Percentiles rank a stretch among this genome's conserved stretches.
phyloP scores from a whole-genome alignment of 2,329 filamentous ascomycete genomes.

The Drechslerella dactyloides region DNA sequence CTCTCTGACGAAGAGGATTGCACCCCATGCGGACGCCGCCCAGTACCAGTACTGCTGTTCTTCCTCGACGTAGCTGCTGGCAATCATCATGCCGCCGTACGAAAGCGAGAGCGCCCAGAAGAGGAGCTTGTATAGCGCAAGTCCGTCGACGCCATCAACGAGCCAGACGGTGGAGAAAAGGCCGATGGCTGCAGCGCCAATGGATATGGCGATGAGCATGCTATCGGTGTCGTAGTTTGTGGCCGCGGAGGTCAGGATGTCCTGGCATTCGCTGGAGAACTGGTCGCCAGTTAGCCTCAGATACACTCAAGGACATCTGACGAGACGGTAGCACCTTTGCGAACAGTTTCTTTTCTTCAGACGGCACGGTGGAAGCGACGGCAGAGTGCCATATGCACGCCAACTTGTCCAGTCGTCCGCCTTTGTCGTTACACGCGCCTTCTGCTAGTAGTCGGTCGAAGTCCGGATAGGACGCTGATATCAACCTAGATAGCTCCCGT shows the following conservation, averaged over 20 bases:
- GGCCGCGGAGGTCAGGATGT: conserved; percentile 82
- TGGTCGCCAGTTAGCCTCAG: conserved; percentile 50
- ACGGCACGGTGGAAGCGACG: conserved; percentile 1
- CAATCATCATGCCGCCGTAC: conserved; percentile 93
- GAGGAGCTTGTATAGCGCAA: conserved; percentile 30
- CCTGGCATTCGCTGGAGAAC: conserved; percentile 76
- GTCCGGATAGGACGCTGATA: conserved; percentile 73
- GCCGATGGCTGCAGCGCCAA: conserved; percentile 58
- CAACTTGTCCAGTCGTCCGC: conserved; percentile 64
- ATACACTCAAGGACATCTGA: neutral
- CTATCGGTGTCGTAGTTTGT: conserved; percentile 84
- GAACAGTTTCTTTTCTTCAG: conserved; percentile 38
- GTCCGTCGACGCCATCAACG: conserved; percentile 25
- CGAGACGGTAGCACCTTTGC: conserved; percentile 9
- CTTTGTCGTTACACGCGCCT: conserved; percentile 40
- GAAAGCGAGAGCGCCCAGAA: conserved; percentile 59
- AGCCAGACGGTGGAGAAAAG: conserved; percentile 33
- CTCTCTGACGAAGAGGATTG: conserved; percentile 63
- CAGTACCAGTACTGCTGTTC: conserved; percentile 99
- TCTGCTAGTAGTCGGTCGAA: conserved; percentile 59
- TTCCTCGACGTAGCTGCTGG: conserved; percentile 96
- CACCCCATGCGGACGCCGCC: conserved; percentile 74
- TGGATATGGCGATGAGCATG: conserved; percentile 62
- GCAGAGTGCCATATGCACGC: conserved; percentile 71
- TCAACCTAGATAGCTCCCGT: conserved; percentile 76